A percentile compares a stretch with the other conserved stretches of the same genome.
Evolutionary conservation across 129 eudicot species (phyloP).

Genomic region (Artemisia argyi): DNA sequence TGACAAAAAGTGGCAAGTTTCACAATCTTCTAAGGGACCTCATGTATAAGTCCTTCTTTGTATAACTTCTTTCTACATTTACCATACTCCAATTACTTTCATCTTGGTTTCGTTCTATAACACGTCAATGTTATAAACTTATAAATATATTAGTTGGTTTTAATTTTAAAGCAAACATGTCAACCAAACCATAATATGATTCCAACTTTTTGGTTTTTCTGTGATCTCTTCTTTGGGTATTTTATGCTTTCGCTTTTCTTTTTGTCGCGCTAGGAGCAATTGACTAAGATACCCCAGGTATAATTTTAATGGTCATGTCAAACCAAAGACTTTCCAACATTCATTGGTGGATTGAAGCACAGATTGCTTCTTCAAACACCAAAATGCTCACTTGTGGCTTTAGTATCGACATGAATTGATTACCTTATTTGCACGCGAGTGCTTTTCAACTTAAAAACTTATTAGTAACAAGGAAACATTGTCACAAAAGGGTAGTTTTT

Average conservation of each 20-base stretch:
- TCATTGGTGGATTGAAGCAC: constrained; percentile 31
- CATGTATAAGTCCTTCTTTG: no score
- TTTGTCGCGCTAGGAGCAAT: background rate
- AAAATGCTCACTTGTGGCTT: constrained; percentile 30
- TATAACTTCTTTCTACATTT: no score
- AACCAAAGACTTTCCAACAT: constrained; percentile 26
- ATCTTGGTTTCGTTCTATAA: no score
- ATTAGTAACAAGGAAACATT: background rate
- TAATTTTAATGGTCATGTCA: constrained; percentile 16
- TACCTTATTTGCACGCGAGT: constrained; percentile 31
- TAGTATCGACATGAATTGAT: constrained; percentile 30
- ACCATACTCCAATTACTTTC: no score
- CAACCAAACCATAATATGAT: no score
- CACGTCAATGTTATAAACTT: no score
- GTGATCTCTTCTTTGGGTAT: background rate
- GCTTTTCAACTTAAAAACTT: constrained; percentile 2
- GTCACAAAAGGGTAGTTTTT: background rate
- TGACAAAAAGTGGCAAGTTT: no score
- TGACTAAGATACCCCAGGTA: background rate
- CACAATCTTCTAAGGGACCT: no score
- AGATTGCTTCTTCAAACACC: constrained; percentile 29
- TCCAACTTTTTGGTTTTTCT: background rate
- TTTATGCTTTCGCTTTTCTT: background rate
- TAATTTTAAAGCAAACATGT: no score
- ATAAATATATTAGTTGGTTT: no score